phyloP scores from a whole-genome alignment of 2,329 filamentous ascomycete species.

The Berkeleyomyces rouxiae region DNA sequence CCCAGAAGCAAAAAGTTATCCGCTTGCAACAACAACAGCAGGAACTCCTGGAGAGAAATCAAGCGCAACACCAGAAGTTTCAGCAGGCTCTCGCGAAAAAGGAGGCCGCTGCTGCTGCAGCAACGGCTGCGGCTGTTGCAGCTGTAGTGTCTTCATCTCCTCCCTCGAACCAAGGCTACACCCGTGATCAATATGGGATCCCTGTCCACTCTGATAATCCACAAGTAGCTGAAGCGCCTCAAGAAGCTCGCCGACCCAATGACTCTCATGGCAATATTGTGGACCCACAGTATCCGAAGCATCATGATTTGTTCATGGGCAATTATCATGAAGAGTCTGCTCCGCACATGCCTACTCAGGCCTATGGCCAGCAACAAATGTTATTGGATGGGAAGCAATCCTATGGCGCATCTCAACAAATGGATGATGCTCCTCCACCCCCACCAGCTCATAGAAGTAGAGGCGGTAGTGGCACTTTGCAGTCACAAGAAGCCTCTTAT shows the following conservation, averaged over 20 bases:
- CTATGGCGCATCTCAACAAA: conserved; percentile 37
- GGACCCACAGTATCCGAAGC: neutral
- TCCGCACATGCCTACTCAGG: neutral
- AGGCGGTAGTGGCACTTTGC: conserved; percentile 2
- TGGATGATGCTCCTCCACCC: conserved; percentile 32
- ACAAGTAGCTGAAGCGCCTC: neutral
- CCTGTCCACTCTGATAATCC: neutral
- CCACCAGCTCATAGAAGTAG: conserved; percentile 36
- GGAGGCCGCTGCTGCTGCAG: conserved; percentile 21
- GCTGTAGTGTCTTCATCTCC: conserved; percentile 19
- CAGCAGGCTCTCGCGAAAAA: conserved; percentile 18
- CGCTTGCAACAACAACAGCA: conserved; percentile 17
- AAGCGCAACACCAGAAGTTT: conserved; percentile 21
- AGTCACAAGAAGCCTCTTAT: neutral
- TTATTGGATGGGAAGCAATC: conserved; percentile 26
- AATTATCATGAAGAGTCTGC: neutral
- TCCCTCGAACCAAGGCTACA: neutral
- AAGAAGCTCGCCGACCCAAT: neutral
- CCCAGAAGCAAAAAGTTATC: conserved; percentile 19
- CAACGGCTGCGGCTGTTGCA: conserved; percentile 21
- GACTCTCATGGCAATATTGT: neutral
- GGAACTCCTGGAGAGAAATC: conserved; percentile 21
- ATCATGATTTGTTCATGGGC: neutral
- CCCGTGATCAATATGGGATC: neutral
- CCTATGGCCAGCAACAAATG: conserved; percentile 2